Evolutionary conservation across 2,329 filamentous ascomycete species (phyloP), one percentile per base, ranked within the genome.

Genomic region (Ophiocordyceps australis): DNA sequence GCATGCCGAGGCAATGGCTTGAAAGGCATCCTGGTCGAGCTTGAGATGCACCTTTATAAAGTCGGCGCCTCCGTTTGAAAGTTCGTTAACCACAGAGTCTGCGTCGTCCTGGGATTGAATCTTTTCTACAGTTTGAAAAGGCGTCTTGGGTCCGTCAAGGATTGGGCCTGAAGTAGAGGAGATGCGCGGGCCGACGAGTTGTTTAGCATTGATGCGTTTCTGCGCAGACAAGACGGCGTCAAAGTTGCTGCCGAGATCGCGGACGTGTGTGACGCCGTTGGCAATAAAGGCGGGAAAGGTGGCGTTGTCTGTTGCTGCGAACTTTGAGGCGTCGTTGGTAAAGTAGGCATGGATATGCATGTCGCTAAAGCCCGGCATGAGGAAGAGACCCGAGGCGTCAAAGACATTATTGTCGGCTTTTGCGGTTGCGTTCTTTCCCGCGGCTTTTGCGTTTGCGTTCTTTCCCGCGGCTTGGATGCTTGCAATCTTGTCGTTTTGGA

Each of bases 311-410:
- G 5, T 10, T 3, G 21, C 9, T 11, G 18, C 9, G 18, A 25
- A 25, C 9, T 11, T 15, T 7, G 9, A 10, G 3, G 24, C 13
- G 17, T 25, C 10, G 24, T 25, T 25, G 18, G 17, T 25, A n/a
- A 25, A 25, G 24, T 20, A 25, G 11, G 18, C 24, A 11, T 25
- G 24, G 9, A 25, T 14, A n/a, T 25, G 24, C 24, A 25, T 25
- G 10, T 25, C 24, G 18, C 24, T 15, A 14, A 20, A 19, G 18
- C 24, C 24, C 12, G 24, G 24, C 9, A 25, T 25, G 12, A 14
- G 17, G 13, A 25, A 25, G n/a, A n/a, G n/a, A n/a, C n/a, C n/a
- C n/a, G n/a, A n/a, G n/a, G n/a, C n/a, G n/a, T n/a, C n/a, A n/a
- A n/a, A n/a, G n/a, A n/a, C n/a, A n/a, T n/a, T n/a, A n/a, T n/a